phyloP scores from a whole-genome alignment of 257 asterid species.

The Ligustrum vulgare region DNA sequence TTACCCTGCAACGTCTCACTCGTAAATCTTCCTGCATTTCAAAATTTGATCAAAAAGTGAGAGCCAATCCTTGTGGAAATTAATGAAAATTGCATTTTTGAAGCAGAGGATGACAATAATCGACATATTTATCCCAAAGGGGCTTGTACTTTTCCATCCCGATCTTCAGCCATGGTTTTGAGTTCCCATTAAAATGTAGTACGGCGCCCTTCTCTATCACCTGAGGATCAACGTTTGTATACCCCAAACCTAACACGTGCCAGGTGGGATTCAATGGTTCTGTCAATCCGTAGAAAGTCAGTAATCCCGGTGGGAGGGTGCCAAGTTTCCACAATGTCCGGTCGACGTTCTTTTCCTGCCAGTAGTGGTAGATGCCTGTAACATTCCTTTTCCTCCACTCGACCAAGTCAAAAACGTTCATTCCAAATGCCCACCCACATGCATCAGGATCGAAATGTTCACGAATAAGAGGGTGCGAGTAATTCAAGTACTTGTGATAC shows the following conservation, averaged over 20 bases:
- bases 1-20: not conserved
- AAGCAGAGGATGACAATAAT: conserved; percentile 40
- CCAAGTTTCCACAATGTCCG: conserved; percentile 54
- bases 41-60: not conserved
- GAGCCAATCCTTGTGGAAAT: conserved; percentile 5
- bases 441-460: conserved; percentile 54
- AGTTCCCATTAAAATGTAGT: conserved; percentile 46
- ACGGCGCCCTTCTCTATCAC: conserved; percentile 50
- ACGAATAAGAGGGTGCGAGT: conserved; percentile 44
- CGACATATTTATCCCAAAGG: conserved; percentile 43
- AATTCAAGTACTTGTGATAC: conserved; percentile 48
- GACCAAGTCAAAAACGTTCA: conserved; percentile 50
- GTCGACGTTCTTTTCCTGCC: conserved; percentile 52
- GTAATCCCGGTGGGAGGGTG: conserved; percentile 47
- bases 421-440: conserved; percentile 61
- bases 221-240: conserved; percentile 40
- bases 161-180: conserved; percentile 55
- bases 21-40: not conserved
- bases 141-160: conserved; percentile 50
- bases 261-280: conserved; percentile 44
- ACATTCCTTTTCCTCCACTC: conserved; percentile 51
- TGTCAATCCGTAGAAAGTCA: conserved; percentile 52
- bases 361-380: conserved; percentile 50
- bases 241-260: conserved; percentile 56
- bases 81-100: conserved; percentile 43